phyloP scores from a whole-genome alignment of 345 rosid species.

The Lepidium sativum region DNA sequence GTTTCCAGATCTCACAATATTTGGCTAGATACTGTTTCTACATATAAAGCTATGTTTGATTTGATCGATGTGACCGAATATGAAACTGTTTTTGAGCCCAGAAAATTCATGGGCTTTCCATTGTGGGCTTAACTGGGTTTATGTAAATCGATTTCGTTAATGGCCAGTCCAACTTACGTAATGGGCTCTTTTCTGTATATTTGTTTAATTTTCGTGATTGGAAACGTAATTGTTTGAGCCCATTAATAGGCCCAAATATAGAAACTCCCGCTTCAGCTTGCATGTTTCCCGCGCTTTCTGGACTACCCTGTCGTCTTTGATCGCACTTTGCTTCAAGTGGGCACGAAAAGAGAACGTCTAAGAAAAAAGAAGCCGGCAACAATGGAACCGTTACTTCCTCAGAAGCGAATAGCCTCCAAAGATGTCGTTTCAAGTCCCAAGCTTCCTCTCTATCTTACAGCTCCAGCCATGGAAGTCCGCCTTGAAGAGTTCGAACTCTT shows the following conservation, averaged over 20 bases:
- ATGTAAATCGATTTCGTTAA: too few relatives aligned
- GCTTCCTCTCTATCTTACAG: constrained; percentile 66
- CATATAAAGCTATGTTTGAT: too few relatives aligned
- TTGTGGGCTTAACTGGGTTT: too few relatives aligned
- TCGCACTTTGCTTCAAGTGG: constrained; percentile 29
- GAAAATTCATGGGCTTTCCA: too few relatives aligned
- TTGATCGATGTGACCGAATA: too few relatives aligned
- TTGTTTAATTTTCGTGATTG: neutral
- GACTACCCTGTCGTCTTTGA: constrained; percentile 1
- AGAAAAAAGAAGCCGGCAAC: neutral
- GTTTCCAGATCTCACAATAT: too few relatives aligned
- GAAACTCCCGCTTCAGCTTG: neutral
- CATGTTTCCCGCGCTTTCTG: constrained; percentile 22
- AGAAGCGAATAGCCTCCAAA: constrained; percentile 16
- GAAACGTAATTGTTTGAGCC: neutral
- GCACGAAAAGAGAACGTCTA: neutral
- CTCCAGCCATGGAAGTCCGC: constrained; percentile 80
- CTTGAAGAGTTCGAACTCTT: constrained; percentile 88
- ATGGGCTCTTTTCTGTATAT: too few relatives aligned
- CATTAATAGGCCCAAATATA: constrained; percentile 5
- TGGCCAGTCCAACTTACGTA: too few relatives aligned
- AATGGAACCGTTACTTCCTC: constrained; percentile 49
- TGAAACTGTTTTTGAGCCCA: too few relatives aligned
- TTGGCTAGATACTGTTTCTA: too few relatives aligned
- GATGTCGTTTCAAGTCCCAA: constrained; percentile 26